Evolutionary conservation across 257 asterid species (phyloP).

Genomic region (Plantago ovata): DNA sequence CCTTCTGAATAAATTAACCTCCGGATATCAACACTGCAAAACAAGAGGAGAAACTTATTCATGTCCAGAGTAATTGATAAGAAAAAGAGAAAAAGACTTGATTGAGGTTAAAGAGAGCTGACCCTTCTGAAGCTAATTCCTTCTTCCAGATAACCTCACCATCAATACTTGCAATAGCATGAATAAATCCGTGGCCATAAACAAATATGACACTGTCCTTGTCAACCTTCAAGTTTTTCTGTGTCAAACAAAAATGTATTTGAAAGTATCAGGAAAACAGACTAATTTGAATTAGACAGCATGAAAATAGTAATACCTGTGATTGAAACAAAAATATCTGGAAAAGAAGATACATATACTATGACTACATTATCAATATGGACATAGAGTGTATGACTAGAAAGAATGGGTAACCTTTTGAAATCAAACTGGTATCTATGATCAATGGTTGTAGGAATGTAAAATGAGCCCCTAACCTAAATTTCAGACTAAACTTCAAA

Average conservation of each 20-base stretch:
- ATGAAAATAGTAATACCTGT: conserved; percentile 5
- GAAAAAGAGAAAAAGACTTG: conserved; percentile 11
- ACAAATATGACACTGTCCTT: conserved; percentile 63
- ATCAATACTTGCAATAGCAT: conserved; percentile 79
- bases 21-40: conserved; percentile 66
- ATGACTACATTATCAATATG: neutral
- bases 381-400: conserved; percentile 12
- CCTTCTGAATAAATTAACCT: conserved; percentile 69
- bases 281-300: conserved; percentile 6
- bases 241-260: conserved; percentile 30
- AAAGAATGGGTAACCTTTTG: neutral
- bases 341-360: neutral
- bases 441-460: no score
- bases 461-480: no score
- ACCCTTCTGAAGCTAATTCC: conserved; percentile 79
- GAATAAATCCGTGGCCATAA: conserved; percentile 71
- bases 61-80: conserved; percentile 12
- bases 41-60: conserved; percentile 20
- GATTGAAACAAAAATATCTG: conserved; percentile 12
- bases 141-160: conserved; percentile 90
- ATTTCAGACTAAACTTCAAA: no score
- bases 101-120: conserved; percentile 23
- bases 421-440: no score
- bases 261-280: neutral
- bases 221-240: conserved; percentile 65